Base-by-base conservation (phyloP, 2,329 filamentous ascomycete species). In the Drechslera avenae region DNA sequence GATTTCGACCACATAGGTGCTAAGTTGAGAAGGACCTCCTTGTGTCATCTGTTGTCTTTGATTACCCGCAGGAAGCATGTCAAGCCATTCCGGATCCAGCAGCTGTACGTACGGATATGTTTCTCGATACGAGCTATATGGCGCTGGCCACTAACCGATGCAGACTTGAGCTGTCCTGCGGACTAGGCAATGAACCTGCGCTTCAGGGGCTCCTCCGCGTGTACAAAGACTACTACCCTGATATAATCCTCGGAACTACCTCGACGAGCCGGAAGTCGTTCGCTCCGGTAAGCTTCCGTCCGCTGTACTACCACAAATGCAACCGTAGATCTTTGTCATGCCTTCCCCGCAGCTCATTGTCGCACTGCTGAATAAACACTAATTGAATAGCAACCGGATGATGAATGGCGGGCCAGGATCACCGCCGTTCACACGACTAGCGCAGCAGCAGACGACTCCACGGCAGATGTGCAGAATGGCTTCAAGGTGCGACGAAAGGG, bases 221-320 rank as follows among this genome's bases (percentile, higher is more conserved):
- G n/a, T 95, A 87, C 76, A 94, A 94, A 68, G 90, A 93, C 69
- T 95, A 93, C 72, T 95, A 93, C 64, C 90, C 91, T 0, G 90
- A 96, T 69, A 90, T 95, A 46, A 90, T 95, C 52, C 82, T 93
- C 12, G 89, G 87, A 17, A 87, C 88, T 57, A 78, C 83, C 3
- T 82, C 84, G 23, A 68, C 63, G 32, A 73, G 60, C 61, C 67
- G 70, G 36, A 67, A 69, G 28, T 74, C 73, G 16, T 71, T 73
- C 47, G 66, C 72, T 57, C 69, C 68, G 32, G 72, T 75, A 46
- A 63, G 73, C 69, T 42, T 26, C 53, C 78, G 46, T 47, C 36
- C 55, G 23, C 48, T 26, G 56, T 62, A 46, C 49, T 28, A 63
- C 56, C 33, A 50, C 39, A 37, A 17, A 46, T 57, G 50, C 42